These are phyloP conservation scores for Pythium aquatile DNA, from an alignment of 352 stramenopile species.

Conservation along the genomic window DNA sequence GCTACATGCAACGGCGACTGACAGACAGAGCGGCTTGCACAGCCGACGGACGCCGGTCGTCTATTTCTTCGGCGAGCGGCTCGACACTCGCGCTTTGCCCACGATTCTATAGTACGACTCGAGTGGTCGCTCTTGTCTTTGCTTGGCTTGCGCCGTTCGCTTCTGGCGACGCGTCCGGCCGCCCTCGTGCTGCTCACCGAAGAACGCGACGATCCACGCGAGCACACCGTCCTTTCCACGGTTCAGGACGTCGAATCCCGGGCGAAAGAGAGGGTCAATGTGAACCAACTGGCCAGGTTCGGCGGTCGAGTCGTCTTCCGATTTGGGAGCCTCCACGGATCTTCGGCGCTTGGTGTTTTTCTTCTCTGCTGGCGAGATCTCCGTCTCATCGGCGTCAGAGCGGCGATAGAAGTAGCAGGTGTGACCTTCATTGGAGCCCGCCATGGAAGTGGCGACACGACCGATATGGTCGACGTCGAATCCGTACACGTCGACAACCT, in stretches of 20 bases:
- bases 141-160: constrained; percentile 24
- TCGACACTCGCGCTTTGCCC: constrained; percentile 43
- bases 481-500: constrained; percentile 92
- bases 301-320: constrained; percentile 19
- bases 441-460: constrained; percentile 92
- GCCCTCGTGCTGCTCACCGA: constrained; percentile 55
- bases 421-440: constrained; percentile 95
- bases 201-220: constrained; percentile 73
- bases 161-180: constrained; percentile 71
- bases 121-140: constrained; percentile 56
- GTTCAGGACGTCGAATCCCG: constrained; percentile 75
- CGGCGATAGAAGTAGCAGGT: constrained; percentile 96
- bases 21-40: neutral
- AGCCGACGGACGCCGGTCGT: neutral
- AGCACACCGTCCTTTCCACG: constrained; percentile 70
- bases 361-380: constrained; percentile 8
- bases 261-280: constrained; percentile 79
- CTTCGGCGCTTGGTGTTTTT: constrained; percentile 24
- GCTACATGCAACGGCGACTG: neutral
- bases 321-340: constrained; percentile 21
- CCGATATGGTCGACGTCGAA: constrained; percentile 92
- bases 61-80: constrained; percentile 29
- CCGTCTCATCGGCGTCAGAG: constrained; percentile 19
- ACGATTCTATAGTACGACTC: constrained; percentile 79
- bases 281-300: constrained; percentile 29